phyloP scores from a whole-genome alignment of 345 rosid genomes.

The Populus tremula region DNA sequence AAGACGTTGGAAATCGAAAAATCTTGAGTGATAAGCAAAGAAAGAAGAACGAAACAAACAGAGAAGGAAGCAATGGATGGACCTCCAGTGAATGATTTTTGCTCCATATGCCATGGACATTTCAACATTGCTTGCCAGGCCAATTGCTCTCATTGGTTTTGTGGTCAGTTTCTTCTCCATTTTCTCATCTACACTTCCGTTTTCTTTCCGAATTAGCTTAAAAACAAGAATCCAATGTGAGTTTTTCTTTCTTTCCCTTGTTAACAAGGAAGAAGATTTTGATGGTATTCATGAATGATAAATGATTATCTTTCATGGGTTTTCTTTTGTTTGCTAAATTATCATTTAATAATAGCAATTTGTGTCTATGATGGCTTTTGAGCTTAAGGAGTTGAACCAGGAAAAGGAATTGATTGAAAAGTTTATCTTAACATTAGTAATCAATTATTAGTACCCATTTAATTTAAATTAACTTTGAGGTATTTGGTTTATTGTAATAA shows the following conservation, averaged over 20 bases:
- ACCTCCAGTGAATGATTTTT: conserved; percentile 65
- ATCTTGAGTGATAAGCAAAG: no score
- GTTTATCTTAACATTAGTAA: not conserved
- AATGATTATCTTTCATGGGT: not conserved
- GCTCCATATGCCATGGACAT: conserved; percentile 72
- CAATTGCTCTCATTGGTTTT: conserved; percentile 98
- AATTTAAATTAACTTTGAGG: not conserved
- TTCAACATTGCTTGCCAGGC: conserved; percentile 82
- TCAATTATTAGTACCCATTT: not conserved
- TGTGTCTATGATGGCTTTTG: not conserved
- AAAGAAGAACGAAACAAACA: not conserved
- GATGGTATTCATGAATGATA: not conserved
- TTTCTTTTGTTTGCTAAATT: not conserved
- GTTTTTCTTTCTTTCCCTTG: not conserved
- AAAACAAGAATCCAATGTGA: not conserved
- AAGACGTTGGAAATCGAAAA: no score
- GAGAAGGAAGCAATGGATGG: conserved; percentile 45
- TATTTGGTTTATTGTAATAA: not conserved
- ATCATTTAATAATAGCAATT: not conserved
- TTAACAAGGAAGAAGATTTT: not conserved
- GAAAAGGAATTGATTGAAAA: no score
- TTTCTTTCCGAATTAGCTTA: not conserved
- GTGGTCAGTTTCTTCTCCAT: conserved; percentile 36
- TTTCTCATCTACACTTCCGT: not conserved
- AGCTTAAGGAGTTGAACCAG: not conserved